phyloP scores from a whole-genome alignment of 1,139 yeast species.

The Yueomyces sp. region DNA sequence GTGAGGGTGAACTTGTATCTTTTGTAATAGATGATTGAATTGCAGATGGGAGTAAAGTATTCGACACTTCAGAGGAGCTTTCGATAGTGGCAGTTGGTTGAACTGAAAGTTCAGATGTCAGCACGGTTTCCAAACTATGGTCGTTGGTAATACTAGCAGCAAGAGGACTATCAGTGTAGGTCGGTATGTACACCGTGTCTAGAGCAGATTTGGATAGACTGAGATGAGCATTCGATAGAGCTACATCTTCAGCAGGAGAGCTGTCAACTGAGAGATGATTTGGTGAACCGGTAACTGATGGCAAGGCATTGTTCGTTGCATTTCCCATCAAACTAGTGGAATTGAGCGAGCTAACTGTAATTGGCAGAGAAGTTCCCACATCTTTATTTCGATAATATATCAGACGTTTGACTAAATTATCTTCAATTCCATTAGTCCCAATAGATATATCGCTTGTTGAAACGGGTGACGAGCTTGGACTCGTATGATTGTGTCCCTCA shows the following conservation, averaged over 20 bases:
- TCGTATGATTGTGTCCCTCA: too few species aligned
- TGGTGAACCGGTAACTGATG: neutral
- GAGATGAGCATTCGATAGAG: neutral
- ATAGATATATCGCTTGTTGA: too few species aligned
- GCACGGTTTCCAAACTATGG: too few species aligned
- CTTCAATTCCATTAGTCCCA: neutral
- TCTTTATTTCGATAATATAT: neutral
- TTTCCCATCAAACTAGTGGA: neutral
- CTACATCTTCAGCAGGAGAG: neutral
- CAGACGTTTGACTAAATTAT: neutral
- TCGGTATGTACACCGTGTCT: neutral
- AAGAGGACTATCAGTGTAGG: neutral
- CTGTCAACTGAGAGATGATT: neutral
- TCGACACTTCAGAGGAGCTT: neutral
- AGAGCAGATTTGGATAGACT: neutral
- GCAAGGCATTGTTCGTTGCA: neutral
- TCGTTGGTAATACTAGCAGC: neutral
- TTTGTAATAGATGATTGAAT: too few species aligned
- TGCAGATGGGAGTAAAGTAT: neutral
- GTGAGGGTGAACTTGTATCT: neutral
- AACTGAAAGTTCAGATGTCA: too few species aligned
- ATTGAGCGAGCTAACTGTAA: neutral
- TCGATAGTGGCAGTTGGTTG: too few species aligned
- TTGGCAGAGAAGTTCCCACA: neutral
- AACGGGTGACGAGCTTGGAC: too few species aligned